Conservation (phyloP, 495 filamentous ascomycete genomes). For the Aspergillus biplanus region DNA sequence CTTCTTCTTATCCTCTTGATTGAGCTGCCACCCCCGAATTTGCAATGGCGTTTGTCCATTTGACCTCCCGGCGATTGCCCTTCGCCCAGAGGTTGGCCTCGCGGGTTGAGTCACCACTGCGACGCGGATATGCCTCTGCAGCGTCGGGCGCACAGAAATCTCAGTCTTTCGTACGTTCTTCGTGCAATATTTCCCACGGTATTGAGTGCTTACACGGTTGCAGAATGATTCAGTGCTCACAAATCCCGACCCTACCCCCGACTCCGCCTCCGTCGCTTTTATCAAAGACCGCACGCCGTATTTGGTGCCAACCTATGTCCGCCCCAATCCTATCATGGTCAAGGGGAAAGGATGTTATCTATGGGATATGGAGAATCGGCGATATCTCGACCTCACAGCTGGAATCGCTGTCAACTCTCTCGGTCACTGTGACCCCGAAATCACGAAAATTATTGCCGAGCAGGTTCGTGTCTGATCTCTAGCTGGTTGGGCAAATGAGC, state of each 20-base stretch:
- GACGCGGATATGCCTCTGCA: constrained; percentile 40
- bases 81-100: constrained; percentile 35
- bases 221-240: constrained; percentile 68
- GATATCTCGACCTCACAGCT: constrained; percentile 91
- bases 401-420: constrained; percentile 95
- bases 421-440: constrained; percentile 80
- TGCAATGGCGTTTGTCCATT: constrained; percentile 36
- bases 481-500: not conserved
- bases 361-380: constrained; percentile 85
- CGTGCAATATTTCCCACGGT: not conserved
- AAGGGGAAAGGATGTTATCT: constrained; percentile 84
- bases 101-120: constrained; percentile 41
- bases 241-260: constrained; percentile 75
- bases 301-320: constrained; percentile 95
- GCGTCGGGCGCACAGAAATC: constrained; percentile 34
- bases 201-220: constrained; percentile 5
- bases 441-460: constrained; percentile 68
- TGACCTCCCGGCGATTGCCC: constrained; percentile 47
- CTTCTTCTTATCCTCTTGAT: constrained; percentile 18
- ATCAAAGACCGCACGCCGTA: constrained; percentile 73
- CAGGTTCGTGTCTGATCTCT: constrained; percentile 59
- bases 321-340: constrained; percentile 87
- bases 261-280: constrained; percentile 76
- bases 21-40: not conserved
- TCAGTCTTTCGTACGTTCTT: constrained; percentile 27